Base-by-base conservation (phyloP, 768 basidiomycete genomes). In the Hericium rajendrae region DNA sequence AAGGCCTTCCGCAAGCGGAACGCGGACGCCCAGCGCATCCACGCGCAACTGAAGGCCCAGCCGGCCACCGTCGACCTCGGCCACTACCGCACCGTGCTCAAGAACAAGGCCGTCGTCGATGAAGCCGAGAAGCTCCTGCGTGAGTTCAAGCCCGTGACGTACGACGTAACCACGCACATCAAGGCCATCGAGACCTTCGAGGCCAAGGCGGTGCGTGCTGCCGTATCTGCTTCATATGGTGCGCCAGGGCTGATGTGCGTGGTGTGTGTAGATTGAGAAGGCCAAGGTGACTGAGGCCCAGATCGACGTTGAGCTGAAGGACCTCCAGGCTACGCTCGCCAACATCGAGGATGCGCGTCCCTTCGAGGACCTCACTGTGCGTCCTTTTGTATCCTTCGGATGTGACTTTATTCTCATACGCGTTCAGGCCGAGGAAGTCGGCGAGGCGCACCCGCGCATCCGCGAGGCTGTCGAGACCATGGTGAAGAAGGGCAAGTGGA, bases 401-500 rank as follows among this genome's bases (percentile, higher is more conserved):
- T 13, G 9, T 18, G 24, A 16, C 12, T 15, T 4, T 49, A 38
- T 40, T 15, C 22, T 24, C 43, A 28, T 43, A 11, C 38, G 20
- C 37, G 3, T 22, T 22, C 65, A 95, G 93, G 78, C 85, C 60
- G 85, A 88, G 67, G 95, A 99, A 60, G 90, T 98, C 64, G 85
- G 86, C 64, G 79, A 85, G 60, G 95, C 95, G 24, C 88, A 97
- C 73, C 97, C 97, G 16, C 91, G 91, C 72, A 85, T 98, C 71
- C 75, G 78, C 40, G 85, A 97, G 73, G 84, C 88, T 46, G 91
- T 97, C 59, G 92, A 97, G 76, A 88, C 79, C 64, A 95, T 97
- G 93, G 72, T 97, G 62, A 85, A 88, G 82, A 94, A 97, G 77
- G 94, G 94, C 73, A 97, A 97, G 78, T 97, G 92, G 88, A 92